Evolutionary conservation across 179 eudicot genomes (phyloP), one percentile per base, ranked within the genome.

Genomic region (Patellifolia procumbens): DNA sequence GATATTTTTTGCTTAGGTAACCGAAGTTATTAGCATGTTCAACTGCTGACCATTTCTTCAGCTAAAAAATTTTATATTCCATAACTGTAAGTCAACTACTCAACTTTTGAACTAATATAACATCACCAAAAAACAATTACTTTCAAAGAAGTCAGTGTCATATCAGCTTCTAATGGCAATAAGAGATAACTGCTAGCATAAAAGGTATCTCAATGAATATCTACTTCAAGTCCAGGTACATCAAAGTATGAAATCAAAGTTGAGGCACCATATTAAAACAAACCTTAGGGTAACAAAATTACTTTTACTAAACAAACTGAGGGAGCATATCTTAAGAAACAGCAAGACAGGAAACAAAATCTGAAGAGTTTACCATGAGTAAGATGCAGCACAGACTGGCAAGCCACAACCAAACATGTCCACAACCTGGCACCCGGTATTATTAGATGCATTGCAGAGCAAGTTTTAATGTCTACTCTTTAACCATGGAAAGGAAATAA

Each of bases 391-490:
- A 72, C 98, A 95, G 67, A 95, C 98, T n/a, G 99, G 99, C 64
- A 95, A 81, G 63, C 99, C 97, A 87, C 97, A 95, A 37, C 98
- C 99, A 84, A 95, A 95, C 99, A 95, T 95, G 85, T 95, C 99
- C 53, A 95, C 99, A 69, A 95, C 99, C 98, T 94, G 76, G 72
- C 70, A 71, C 29, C 60, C 75, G 24, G 68, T 59, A 59, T 24
- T 66, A 48, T 28, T 65, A 59, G 16, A 60, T 74, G 66, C 17
- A 52, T 69, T 63, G 70, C 49, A 29, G 39, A 46, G n/a, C 45
- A 56, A 24, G 22, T n/a, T n/a, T n/a, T n/a, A n/a, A n/a, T n/a
- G n/a, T n/a, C n/a, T n/a, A n/a, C 45, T 29, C 48, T 45, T 32
- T 46, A 34, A 62, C 68, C 35, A 55, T 22, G 22, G 17, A 72